A percentile compares a stretch with the other conserved stretches of the same genome.
phyloP scores from a whole-genome alignment of 352 stramenopile species.

The Phytopythium oedochilum region DNA sequence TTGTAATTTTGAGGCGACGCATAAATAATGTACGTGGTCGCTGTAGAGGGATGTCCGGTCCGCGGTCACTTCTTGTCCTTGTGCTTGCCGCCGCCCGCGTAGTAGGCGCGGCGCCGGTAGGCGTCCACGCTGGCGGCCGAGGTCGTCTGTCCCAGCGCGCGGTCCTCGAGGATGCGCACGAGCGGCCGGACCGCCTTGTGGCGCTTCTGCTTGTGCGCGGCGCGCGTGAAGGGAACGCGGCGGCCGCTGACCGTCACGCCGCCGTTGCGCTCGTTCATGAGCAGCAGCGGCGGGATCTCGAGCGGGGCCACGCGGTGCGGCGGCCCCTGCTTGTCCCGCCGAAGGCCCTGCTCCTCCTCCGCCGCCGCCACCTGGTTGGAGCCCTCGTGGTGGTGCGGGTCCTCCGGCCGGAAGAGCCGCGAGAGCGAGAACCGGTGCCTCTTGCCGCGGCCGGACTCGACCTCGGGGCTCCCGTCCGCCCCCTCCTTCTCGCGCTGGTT shows the following conservation, averaged over 20 bases:
- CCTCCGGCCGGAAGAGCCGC: slow-evolving; percentile 24
- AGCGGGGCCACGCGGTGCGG: slow-evolving; percentile 11
- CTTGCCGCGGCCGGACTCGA: slow-evolving; percentile 15
- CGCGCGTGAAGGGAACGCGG: slow-evolving; percentile 32
- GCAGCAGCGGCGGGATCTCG: slow-evolving; percentile 24
- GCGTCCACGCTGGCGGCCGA: slow-evolving; percentile 19
- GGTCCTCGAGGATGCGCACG: slow-evolving; percentile 25
- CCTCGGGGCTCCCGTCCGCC: slow-evolving; percentile 5
- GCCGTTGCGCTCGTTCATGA: slow-evolving; percentile 26
- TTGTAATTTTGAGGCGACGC: no score
- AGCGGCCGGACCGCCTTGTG: slow-evolving; percentile 15
- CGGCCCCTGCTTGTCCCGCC: not conserved
- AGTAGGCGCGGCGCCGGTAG: slow-evolving; percentile 37
- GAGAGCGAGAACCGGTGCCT: slow-evolving; percentile 28
- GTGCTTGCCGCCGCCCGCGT: slow-evolving; percentile 1
- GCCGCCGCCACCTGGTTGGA: not conserved
- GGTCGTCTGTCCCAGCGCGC: slow-evolving; percentile 10
- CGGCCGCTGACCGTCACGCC: slow-evolving; percentile 31
- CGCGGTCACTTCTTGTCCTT: slow-evolving; percentile 16
- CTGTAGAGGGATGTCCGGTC: no score
- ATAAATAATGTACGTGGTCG: not conserved
- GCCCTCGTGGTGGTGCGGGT: not conserved
- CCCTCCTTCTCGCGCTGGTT: not conserved
- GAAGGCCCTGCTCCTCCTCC: not conserved
- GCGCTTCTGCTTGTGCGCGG: slow-evolving; percentile 19